These are phyloP conservation scores for Diaporthe sp. DNA, from an alignment of 2,329 filamentous ascomycete species.

Conservation along the genomic window DNA sequence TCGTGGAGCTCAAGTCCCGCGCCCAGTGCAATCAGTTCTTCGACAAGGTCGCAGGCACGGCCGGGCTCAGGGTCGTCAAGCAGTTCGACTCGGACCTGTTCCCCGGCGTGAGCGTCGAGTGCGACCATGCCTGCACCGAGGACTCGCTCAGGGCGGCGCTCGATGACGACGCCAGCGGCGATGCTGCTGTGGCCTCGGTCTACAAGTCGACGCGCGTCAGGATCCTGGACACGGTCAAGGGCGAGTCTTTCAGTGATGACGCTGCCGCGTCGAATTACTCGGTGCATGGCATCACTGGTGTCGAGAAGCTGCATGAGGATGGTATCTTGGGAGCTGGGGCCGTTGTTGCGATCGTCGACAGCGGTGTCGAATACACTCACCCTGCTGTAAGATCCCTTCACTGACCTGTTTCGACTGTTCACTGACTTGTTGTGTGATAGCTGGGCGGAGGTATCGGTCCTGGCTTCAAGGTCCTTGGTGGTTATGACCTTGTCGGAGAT, in stretches of 20 bases:
- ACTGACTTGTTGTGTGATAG: neutral
- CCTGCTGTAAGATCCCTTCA: slow-evolving; percentile 36
- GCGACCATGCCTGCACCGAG: slow-evolving; percentile 31
- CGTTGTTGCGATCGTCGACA: slow-evolving; percentile 43
- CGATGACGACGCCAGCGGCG: slow-evolving; percentile 27
- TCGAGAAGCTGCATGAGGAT: slow-evolving; percentile 42
- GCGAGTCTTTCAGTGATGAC: slow-evolving; percentile 13
- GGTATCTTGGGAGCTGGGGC: slow-evolving; percentile 43
- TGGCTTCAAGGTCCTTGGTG: slow-evolving; percentile 38
- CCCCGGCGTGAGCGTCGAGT: slow-evolving; percentile 38
- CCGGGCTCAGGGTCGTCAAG: slow-evolving; percentile 16
- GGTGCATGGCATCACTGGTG: slow-evolving; percentile 43
- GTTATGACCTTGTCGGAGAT: slow-evolving; percentile 40
- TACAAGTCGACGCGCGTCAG: slow-evolving; percentile 18
- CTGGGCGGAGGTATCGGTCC: slow-evolving; percentile 39
- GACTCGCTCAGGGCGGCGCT: slow-evolving; percentile 33
- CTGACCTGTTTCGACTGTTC: neutral
- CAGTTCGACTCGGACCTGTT: slow-evolving; percentile 39
- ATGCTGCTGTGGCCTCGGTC: neutral
- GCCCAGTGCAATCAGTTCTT: neutral
- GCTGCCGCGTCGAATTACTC: slow-evolving; percentile 42
- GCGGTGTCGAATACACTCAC: slow-evolving; percentile 43
- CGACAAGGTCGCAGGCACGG: neutral
- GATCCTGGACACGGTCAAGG: slow-evolving; percentile 29
- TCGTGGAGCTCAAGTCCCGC: slow-evolving; percentile 22